A percentile compares a stretch with the other conserved stretches of the same genome.
phyloP scores from a whole-genome alignment of 768 basidiomycete genomes.

The Lepiota brunneoincarnata region DNA sequence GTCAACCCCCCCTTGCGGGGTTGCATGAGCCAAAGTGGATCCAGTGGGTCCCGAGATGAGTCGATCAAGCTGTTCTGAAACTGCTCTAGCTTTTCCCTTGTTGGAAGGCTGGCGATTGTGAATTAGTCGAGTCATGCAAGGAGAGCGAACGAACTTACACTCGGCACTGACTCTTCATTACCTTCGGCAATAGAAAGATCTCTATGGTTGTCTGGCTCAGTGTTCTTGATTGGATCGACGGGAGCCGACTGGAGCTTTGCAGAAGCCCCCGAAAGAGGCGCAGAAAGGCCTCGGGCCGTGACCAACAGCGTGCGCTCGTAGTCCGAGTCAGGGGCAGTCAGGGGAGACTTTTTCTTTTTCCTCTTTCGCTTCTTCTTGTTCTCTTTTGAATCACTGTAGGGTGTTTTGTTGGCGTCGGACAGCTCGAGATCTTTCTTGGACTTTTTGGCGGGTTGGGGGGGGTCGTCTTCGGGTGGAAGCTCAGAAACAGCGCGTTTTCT shows the following conservation, averaged over 20 bases:
- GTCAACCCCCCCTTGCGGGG: conserved; percentile 15
- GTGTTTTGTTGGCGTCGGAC: conserved; percentile 14
- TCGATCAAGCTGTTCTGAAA: conserved; percentile 19
- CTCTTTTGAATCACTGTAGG: neutral
- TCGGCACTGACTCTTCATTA: conserved; percentile 12
- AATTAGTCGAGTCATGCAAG: neutral
- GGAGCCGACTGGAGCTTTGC: neutral
- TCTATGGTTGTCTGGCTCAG: neutral
- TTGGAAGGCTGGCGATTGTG: conserved; percentile 23
- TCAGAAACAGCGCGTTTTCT: conserved; percentile 33
- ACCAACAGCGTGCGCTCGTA: neutral
- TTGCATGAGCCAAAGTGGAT: conserved; percentile 2
- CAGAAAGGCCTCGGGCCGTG: neutral
- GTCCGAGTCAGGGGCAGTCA: conserved; percentile 23
- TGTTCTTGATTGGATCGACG: neutral
- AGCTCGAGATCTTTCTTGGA: conserved; percentile 29
- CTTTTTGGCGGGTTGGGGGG: conserved; percentile 15
- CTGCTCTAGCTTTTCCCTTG: conserved; percentile 40
- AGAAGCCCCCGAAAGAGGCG: neutral
- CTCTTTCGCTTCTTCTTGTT: conserved; percentile 30
- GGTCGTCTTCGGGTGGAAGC: conserved; percentile 18
- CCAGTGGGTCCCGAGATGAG: conserved; percentile 4
- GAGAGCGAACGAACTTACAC: conserved; percentile 16
- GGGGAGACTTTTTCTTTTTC: conserved; percentile 34
- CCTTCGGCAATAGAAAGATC: neutral